A percentile compares a stretch with the other conserved stretches of the same genome.
phyloP scores from a whole-genome alignment of 352 stramenopile species.

The Elongisporangium undulatum region DNA sequence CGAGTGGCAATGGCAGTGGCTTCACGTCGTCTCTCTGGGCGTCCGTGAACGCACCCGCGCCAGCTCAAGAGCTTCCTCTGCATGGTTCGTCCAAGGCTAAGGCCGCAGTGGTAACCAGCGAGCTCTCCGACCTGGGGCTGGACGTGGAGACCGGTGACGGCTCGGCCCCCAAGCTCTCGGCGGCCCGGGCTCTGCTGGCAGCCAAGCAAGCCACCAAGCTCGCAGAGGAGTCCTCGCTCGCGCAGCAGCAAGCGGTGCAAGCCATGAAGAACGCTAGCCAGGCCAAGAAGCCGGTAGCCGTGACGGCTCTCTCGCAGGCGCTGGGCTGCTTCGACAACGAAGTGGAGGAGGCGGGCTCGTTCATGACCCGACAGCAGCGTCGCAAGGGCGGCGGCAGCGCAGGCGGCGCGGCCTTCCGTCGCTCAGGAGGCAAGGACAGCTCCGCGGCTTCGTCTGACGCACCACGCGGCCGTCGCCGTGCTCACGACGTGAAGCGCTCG shows the following conservation, averaged over 20 bases:
- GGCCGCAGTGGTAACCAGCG: too few species aligned
- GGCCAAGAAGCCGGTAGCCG: conserved; percentile 23
- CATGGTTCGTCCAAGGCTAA: too few species aligned
- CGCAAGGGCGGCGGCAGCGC: conserved; percentile 6
- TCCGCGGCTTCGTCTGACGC: conserved; percentile 26
- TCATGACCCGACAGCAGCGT: conserved; percentile 12
- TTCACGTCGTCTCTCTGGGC: too few species aligned
- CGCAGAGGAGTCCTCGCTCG: background rate
- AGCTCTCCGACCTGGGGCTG: conserved; percentile 27
- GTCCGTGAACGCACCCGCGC: too few species aligned
- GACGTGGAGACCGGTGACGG: conserved; percentile 18
- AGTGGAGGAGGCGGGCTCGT: conserved; percentile 28
- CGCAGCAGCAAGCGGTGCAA: conserved; percentile 34
- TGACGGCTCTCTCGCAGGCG: conserved; percentile 54
- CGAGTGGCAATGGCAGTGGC: too few species aligned
- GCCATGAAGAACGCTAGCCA: conserved; percentile 14
- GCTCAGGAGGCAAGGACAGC: too few species aligned
- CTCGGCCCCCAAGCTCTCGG: conserved; percentile 11
- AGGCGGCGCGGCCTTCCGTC: too few species aligned
- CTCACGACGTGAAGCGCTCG: conserved; percentile 32
- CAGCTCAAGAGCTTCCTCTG: too few species aligned
- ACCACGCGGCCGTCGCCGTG: conserved; percentile 22
- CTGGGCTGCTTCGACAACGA: conserved; percentile 59
- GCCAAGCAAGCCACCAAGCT: conserved; percentile 20
- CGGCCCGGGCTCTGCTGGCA: conserved; percentile 47